These are phyloP conservation scores for Pseudogymnoascus destructans DNA, from an alignment of 2,329 filamentous ascomycete genomes.

Conservation along the genomic window DNA sequence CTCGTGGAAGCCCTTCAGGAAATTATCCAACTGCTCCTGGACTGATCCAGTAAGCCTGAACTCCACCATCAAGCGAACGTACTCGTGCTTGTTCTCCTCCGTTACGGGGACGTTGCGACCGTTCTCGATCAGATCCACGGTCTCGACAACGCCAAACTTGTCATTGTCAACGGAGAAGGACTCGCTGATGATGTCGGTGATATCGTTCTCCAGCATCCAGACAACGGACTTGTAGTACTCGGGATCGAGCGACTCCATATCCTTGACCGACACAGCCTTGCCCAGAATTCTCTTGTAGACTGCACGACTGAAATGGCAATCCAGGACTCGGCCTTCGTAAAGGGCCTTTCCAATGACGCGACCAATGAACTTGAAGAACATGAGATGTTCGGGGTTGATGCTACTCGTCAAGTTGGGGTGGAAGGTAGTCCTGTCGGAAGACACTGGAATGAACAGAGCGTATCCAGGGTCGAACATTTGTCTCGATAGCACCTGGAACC, in stretches of 20 bases:
- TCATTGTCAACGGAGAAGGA: conserved; percentile 92
- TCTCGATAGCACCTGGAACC: conserved; percentile 94
- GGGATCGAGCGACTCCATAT: conserved; percentile 96
- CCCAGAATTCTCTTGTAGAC: conserved; percentile 97
- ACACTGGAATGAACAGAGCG: conserved; percentile 89
- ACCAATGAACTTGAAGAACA: conserved; percentile 99
- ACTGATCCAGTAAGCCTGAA: conserved; percentile 87
- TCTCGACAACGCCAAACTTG: conserved; percentile 78
- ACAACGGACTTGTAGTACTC: conserved; percentile 98
- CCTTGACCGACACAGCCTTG: conserved; percentile 91
- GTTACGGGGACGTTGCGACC: conserved; percentile 89
- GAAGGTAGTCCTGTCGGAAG: conserved; percentile 95
- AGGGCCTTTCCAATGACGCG: conserved; percentile 96
- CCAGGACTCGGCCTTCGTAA: conserved; percentile 87
- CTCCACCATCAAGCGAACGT: conserved; percentile 87
- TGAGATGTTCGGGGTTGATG: conserved; percentile 87
- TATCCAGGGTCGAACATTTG: conserved; percentile 99
- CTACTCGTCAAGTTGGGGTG: conserved; percentile 90
- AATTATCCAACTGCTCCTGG: conserved; percentile 84
- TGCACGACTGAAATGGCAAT: conserved; percentile 97
- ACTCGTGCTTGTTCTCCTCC: conserved; percentile 97
- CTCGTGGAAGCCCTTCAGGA: conserved; percentile 91
- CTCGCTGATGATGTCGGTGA: conserved; percentile 93
- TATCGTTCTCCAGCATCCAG: conserved; percentile 98
- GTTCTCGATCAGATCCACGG: conserved; percentile 74